Percentiles rank a stretch among this genome's conserved stretches.
Evolutionary conservation across 345 rosid species (phyloP).

Genomic region (Kernera saxatilis): DNA sequence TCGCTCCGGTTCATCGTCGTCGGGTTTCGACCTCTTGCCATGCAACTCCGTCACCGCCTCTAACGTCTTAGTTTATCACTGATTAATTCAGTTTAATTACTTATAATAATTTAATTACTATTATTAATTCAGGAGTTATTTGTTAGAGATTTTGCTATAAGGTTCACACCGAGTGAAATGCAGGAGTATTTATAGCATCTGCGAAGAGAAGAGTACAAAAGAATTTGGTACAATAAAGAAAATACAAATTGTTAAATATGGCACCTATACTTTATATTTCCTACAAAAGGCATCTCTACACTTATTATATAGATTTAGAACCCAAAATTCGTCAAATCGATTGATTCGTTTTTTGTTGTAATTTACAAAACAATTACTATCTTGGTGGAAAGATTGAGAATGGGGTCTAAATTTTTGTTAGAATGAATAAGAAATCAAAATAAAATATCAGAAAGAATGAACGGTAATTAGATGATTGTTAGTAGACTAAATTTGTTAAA

Average conservation of each 20-base stretch:
- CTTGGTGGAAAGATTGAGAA: background rate
- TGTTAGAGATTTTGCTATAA: slow-evolving; percentile 28
- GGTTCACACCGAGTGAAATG: slow-evolving; percentile 1
- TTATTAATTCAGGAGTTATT: background rate
- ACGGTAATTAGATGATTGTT: too few relatives aligned
- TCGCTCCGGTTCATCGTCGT: slow-evolving; percentile 29
- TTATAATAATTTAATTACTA: background rate
- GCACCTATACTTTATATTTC: background rate
- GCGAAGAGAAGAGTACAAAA: background rate
- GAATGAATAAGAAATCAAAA: too few relatives aligned
- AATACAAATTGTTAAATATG: background rate
- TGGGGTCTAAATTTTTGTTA: too few relatives aligned
- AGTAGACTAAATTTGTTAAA: too few relatives aligned
- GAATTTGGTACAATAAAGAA: background rate
- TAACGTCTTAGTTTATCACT: background rate
- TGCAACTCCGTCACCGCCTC: background rate
- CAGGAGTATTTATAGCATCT: slow-evolving; percentile 24
- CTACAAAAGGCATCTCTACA: background rate
- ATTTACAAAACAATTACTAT: too few relatives aligned
- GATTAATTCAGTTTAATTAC: background rate
- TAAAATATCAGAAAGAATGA: too few relatives aligned
- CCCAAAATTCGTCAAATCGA: background rate
- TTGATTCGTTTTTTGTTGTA: background rate
- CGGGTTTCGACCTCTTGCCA: slow-evolving; percentile 21
- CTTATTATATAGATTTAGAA: background rate